A percentile compares a stretch with the other conserved stretches of the same genome.
These are phyloP conservation scores for Mortierella antarctica DNA, from an alignment of 192 early-diverging fungal genomes.

Conservation along the genomic window DNA sequence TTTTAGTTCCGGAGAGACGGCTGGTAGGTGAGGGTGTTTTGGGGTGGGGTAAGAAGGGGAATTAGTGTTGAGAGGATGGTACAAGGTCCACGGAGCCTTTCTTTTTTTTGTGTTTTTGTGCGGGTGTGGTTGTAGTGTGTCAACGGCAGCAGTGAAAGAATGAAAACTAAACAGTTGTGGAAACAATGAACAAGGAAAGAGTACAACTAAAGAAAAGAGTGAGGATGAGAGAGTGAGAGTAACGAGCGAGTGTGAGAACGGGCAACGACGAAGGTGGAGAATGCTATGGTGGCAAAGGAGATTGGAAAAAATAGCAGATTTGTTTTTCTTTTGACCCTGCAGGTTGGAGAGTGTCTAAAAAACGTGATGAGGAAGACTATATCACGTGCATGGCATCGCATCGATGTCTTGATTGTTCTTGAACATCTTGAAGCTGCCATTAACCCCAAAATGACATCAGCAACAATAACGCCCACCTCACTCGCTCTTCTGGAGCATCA, in stretches of 20 bases:
- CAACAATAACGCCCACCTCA: conserved; percentile 28
- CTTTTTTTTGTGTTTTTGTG: background rate
- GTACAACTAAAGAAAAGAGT: background rate
- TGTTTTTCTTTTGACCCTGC: background rate
- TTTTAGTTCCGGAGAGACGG: background rate
- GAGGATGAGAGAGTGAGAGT: background rate
- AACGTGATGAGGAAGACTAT: background rate
- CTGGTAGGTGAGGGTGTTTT: background rate
- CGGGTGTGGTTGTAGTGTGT: background rate
- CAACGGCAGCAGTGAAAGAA: background rate
- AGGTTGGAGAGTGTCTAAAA: background rate
- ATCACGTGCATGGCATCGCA: background rate
- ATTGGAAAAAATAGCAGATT: conserved; percentile 1
- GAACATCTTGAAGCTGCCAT: background rate
- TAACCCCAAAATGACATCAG: background rate
- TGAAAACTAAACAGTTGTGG: background rate
- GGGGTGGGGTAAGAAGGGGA: background rate
- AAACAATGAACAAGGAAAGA: background rate
- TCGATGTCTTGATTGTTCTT: background rate
- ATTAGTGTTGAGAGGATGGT: background rate
- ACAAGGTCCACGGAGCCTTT: background rate
- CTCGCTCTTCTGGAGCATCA: conserved; percentile 34
- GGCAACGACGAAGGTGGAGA: background rate
- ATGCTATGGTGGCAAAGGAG: conserved; percentile 4
- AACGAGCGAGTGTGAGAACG: background rate